Conservation (phyloP, 2,329 filamentous ascomycete species). For the Colletotrichum orbiculare region DNA sequence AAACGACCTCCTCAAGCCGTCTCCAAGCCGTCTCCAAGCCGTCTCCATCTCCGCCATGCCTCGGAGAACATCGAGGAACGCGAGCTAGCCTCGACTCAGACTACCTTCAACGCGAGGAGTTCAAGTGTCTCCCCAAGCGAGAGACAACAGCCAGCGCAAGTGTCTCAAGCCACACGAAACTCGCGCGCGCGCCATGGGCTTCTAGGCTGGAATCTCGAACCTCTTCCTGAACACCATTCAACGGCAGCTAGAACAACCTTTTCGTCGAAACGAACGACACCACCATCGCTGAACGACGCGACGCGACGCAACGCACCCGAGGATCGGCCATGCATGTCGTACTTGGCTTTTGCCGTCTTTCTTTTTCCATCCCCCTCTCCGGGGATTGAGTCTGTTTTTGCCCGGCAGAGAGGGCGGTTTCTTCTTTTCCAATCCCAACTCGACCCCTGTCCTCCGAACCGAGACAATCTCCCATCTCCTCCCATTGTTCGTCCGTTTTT, state of each 20-base stretch:
- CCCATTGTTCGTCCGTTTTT: slow-evolving; percentile 5
- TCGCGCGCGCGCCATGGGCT: slow-evolving; percentile 2
- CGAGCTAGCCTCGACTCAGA: background rate
- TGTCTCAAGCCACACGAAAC: slow-evolving; percentile 33
- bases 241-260: slow-evolving; percentile 28
- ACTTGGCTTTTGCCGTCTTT: background rate
- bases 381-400: slow-evolving; percentile 1
- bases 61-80: background rate
- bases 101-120: slow-evolving; percentile 4
- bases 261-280: too few species aligned
- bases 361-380: background rate
- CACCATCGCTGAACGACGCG: background rate
- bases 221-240: slow-evolving; percentile 6
- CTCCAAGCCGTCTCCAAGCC: too few species aligned
- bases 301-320: background rate
- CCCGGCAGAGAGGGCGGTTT: too few species aligned
- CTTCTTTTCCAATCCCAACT: too few species aligned
- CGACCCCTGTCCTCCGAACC: slow-evolving; percentile 1
- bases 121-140: slow-evolving; percentile 2
- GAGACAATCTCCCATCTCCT: slow-evolving; percentile 2
- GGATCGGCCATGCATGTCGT: slow-evolving; percentile 12
- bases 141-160: slow-evolving; percentile 4
- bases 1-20: too few species aligned
- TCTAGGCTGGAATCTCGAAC: slow-evolving; percentile 22
- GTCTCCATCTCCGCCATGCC: too few species aligned